Evolutionary conservation across 2,329 filamentous ascomycete genomes (phyloP).

Genomic region (Blumeria graminis): DNA sequence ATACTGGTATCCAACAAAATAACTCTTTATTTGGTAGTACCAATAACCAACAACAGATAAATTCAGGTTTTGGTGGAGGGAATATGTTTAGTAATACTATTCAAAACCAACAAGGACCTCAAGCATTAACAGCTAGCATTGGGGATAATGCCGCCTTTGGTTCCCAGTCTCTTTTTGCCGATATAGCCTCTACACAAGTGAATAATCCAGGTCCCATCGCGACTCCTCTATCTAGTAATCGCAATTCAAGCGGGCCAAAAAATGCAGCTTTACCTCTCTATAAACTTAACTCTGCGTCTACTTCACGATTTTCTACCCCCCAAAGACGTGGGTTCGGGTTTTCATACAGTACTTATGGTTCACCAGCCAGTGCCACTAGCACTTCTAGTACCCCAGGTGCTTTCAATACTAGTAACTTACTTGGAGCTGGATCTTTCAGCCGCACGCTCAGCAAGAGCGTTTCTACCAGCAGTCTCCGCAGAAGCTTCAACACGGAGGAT

Average conservation of each 20-base stretch:
- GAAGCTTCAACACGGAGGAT: constrained; percentile 59
- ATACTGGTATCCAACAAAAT: constrained; percentile 9
- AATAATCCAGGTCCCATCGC: constrained; percentile 71
- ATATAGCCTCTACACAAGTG: constrained; percentile 33
- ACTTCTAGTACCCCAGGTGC: constrained; percentile 42
- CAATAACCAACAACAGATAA: constrained; percentile 15
- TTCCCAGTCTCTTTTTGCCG: constrained; percentile 62
- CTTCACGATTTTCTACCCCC: constrained; percentile 58
- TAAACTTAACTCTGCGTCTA: constrained; percentile 61
- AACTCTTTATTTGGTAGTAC: constrained; percentile 14
- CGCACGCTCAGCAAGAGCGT: constrained; percentile 66
- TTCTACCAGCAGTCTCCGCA: constrained; percentile 65
- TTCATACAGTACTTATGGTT: constrained; percentile 78
- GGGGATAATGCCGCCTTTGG: constrained; percentile 77
- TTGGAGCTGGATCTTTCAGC: constrained; percentile 30
- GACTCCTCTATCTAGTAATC: constrained; percentile 51
- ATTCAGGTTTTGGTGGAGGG: constrained; percentile 35
- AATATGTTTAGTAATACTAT: constrained; percentile 32
- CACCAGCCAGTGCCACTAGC: constrained; percentile 46
- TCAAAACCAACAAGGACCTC: constrained; percentile 27
- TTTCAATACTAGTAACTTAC: constrained; percentile 42
- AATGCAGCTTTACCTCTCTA: constrained; percentile 63
- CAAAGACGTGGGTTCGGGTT: constrained; percentile 77
- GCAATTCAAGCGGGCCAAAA: constrained; percentile 30
- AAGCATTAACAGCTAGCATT: constrained; percentile 53